Conservation (phyloP, 2,329 filamentous ascomycete genomes). For the Anisogramma anomala region DNA sequence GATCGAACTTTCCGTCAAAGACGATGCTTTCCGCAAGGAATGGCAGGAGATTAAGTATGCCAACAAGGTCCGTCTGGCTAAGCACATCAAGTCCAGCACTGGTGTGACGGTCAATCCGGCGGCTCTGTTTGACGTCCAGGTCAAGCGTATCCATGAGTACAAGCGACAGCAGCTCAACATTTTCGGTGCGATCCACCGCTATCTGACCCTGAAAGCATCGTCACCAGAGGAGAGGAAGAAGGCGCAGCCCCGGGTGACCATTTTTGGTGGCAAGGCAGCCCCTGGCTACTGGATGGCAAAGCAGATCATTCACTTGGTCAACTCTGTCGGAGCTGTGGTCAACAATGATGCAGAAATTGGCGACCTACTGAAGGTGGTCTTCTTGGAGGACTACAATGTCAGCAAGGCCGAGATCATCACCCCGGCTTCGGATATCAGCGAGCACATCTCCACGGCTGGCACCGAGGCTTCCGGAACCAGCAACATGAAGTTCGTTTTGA, state of each 20-base stretch:
- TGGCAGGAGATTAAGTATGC: constrained; percentile 95
- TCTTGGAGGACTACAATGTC: constrained; percentile 97
- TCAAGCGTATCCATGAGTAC: constrained; percentile 99
- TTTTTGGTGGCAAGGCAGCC: constrained; percentile 95
- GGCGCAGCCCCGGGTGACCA: constrained; percentile 74
- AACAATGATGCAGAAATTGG: constrained; percentile 90
- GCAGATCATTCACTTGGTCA: constrained; percentile 94
- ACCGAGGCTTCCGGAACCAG: constrained; percentile 85
- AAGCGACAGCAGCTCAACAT: constrained; percentile 99
- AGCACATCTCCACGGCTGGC: constrained; percentile 96
- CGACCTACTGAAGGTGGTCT: constrained; percentile 91
- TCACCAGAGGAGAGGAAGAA: constrained; percentile 75
- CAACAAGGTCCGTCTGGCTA: constrained; percentile 87
- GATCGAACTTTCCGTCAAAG: constrained; percentile 71
- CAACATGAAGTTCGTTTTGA: constrained; percentile 99
- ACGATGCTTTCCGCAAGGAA: constrained; percentile 83
- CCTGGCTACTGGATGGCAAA: constrained; percentile 99
- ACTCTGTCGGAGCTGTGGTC: constrained; percentile 77
- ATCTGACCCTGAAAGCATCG: constrained; percentile 80
- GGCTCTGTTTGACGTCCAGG: constrained; percentile 89
- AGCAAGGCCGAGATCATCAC: constrained; percentile 97
- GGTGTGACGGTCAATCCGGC: constrained; percentile 76
- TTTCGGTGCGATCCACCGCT: constrained; percentile 92
- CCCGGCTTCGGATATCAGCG: constrained; percentile 89
- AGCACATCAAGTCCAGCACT: constrained; percentile 75